These are phyloP conservation scores for Penicillium cinerascens DNA, from an alignment of 495 filamentous ascomycete species.

Conservation along the genomic window DNA sequence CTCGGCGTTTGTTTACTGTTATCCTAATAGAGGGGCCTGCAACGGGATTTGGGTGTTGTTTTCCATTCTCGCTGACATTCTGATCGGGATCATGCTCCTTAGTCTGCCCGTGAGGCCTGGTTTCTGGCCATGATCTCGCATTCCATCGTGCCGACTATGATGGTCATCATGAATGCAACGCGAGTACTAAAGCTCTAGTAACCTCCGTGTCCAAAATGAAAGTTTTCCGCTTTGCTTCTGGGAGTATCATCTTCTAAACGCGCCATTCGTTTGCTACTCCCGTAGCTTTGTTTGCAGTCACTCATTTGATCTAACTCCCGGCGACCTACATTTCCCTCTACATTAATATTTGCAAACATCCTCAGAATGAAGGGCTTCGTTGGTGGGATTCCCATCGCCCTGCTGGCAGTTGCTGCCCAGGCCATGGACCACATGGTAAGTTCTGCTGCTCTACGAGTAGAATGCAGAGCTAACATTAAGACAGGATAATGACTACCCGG, in stretches of 20 bases:
- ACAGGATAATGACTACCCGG: background rate
- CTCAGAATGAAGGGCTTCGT: constrained; percentile 40
- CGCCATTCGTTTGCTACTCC: constrained; percentile 23
- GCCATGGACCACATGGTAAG: constrained; percentile 19
- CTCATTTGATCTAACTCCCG: constrained; percentile 22
- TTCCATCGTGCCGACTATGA: constrained; percentile 12
- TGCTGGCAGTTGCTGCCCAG: constrained; percentile 38
- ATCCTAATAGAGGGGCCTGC: background rate
- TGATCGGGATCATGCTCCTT: constrained; percentile 6
- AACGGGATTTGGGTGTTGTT: background rate
- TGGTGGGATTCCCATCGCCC: constrained; percentile 37
- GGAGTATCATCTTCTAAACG: constrained; percentile 10
- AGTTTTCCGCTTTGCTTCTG: background rate
- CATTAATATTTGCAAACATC: constrained; percentile 10
- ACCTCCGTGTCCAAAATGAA: constrained; percentile 3
- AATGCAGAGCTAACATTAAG: background rate
- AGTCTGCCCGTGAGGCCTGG: background rate
- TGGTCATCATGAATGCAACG: constrained; percentile 19
- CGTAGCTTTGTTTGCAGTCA: constrained; percentile 21
- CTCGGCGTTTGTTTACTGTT: constrained; percentile 15
- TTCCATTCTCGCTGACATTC: constrained; percentile 29
- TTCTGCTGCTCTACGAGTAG: too few relatives aligned
- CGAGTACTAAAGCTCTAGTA: constrained; percentile 25
- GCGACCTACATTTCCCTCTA: constrained; percentile 8
- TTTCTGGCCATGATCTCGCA: constrained; percentile 9